These are phyloP conservation scores for Sordariomycetes sp. DNA, from an alignment of 2,329 filamentous ascomycete species.

Conservation along the genomic window DNA sequence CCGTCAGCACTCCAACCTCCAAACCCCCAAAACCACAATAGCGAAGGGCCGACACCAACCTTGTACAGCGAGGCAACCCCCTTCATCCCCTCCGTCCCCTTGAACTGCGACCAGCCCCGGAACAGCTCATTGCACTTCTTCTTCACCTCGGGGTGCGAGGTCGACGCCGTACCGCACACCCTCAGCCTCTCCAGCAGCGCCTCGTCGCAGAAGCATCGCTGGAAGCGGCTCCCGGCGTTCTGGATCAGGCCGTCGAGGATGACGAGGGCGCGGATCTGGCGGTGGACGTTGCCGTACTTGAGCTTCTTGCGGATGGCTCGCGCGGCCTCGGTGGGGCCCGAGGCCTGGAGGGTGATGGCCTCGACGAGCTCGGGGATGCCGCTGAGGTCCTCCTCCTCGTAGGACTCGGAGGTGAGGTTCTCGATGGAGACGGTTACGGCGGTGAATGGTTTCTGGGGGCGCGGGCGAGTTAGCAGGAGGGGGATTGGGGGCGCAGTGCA, in stretches of 20 bases:
- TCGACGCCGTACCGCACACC: conserved; percentile 72
- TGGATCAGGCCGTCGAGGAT: conserved; percentile 90
- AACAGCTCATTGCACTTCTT: conserved; percentile 84
- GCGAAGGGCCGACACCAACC: conserved; percentile 20
- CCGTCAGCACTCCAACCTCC: not conserved
- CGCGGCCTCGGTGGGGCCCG: conserved; percentile 80
- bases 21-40: not conserved
- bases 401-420: conserved; percentile 77
- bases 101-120: conserved; percentile 80
- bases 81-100: conserved; percentile 68
- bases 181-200: conserved; percentile 83
- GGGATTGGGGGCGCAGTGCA: not conserved
- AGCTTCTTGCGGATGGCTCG: conserved; percentile 93
- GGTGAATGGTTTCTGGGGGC: conserved; percentile 65
- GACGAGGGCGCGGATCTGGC: conserved; percentile 78
- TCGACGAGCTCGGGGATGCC: conserved; percentile 93
- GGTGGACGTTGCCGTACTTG: conserved; percentile 94
- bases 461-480: not conserved
- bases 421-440: conserved; percentile 91
- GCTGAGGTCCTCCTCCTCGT: conserved; percentile 81
- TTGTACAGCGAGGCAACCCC: conserved; percentile 69
- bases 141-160: conserved; percentile 77
- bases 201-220: conserved; percentile 81
- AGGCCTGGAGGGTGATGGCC: conserved; percentile 78
- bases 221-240: conserved; percentile 81